Base-by-base conservation (phyloP, 2,329 filamentous ascomycete genomes). In the Beauveria australis region DNA sequence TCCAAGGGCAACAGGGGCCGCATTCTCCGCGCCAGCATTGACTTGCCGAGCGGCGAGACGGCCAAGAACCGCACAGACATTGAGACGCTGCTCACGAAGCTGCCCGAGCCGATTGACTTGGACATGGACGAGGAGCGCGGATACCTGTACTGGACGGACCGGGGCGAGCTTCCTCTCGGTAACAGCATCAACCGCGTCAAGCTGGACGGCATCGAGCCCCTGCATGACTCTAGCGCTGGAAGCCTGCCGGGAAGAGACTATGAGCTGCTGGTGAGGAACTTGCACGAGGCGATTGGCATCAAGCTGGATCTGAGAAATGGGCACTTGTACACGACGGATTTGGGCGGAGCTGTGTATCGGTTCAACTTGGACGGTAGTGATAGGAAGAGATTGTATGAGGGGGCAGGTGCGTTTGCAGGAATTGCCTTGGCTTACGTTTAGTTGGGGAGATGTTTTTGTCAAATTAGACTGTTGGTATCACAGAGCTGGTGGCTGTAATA, bases 111-210 rank as follows among this genome's bases (percentile, higher is more conserved):
- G 0, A 81, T 86, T 61, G 82, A 86, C 64, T 69, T 87, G 0
- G 81, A 83, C 37, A 65, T 85, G 1, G 81, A 85, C 18, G 74
- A 76, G 14, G 69, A 73, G 0, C 66, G 67, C 3, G 67, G 74
- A 30, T 72, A 68, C 1, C 70, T 87, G 28, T 86, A 82, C 68
- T 86, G 83, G 84, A 85, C 83, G 0, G 84, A 86, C 64, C 74
- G 84, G 0, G 84, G 83, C 4, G 83, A 86, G 63, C 68, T 79
- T 1, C 83, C 83, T 0, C 66, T 70, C 9, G 83, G 83, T 0
- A 84, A 83, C 66, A 77, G 76, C 12, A 63, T 86, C 61, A 82
- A 84, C 66, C 30, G 54, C 9, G 44, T 57, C 22, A 49, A 49
- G 54, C 43, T 57, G 14, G 49, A 53, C 14, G 53, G 57, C 9